phyloP scores from a whole-genome alignment of 2,329 filamentous ascomycete genomes.

The Iodosphaeria phyllophila region DNA sequence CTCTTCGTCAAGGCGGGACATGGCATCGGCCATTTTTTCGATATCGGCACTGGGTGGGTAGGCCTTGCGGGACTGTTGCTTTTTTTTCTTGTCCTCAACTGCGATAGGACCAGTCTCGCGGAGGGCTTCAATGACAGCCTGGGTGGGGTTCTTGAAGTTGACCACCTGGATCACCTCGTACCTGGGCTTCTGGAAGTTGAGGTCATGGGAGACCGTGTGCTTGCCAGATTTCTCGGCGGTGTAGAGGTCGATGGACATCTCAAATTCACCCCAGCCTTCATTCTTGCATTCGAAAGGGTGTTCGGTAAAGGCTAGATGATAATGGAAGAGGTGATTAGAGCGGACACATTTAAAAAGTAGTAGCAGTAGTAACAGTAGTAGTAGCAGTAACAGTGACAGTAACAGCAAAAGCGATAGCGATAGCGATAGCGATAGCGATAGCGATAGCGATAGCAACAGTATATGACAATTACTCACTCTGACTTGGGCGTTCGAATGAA shows the following conservation, averaged over 20 bases:
- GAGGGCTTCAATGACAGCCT: constrained; percentile 60
- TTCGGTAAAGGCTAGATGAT: constrained; percentile 49
- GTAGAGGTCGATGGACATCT: constrained; percentile 72
- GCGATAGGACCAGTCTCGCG: constrained; percentile 76
- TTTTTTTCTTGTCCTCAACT: constrained; percentile 46
- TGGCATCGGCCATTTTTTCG: constrained; percentile 86
- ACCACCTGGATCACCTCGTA: constrained; percentile 75
- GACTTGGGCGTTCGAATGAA: constrained; percentile 71
- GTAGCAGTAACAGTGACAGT: too few relatives aligned
- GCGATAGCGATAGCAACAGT: background rate
- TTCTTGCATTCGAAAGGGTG: constrained; percentile 81
- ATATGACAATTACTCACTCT: constrained; percentile 41
- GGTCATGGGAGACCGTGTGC: constrained; percentile 63
- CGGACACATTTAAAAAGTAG: too few relatives aligned
- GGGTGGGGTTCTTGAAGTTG: constrained; percentile 82
- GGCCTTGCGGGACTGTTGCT: constrained; percentile 37
- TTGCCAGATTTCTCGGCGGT: constrained; percentile 75
- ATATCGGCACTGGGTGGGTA: constrained; percentile 73
- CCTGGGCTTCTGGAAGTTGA: constrained; percentile 68
- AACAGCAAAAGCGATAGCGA: too few relatives aligned
- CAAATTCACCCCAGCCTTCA: constrained; percentile 97
- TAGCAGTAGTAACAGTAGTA: too few relatives aligned
- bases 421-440: constrained; percentile 4
- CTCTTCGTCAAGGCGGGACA: constrained; percentile 75
- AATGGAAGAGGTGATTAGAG: too few relatives aligned